phyloP scores from a whole-genome alignment of 2,329 filamentous ascomycete species.

The Fusarium paranaense region DNA sequence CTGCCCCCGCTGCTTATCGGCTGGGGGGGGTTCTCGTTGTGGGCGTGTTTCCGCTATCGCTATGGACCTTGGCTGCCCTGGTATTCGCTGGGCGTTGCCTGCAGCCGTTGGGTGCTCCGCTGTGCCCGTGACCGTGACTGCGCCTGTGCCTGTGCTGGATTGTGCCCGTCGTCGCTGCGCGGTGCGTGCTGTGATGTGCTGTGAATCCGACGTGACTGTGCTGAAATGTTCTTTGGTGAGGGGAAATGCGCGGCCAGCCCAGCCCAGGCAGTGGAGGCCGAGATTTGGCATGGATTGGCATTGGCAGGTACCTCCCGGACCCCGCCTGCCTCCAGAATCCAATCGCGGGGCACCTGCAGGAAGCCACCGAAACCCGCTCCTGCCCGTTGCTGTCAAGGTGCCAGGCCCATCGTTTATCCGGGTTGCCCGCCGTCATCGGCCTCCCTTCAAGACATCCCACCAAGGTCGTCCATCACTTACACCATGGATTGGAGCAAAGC shows the following conservation, averaged over 20 bases:
- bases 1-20: neutral
- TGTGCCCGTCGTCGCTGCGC: constrained; percentile 11
- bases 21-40: neutral
- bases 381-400: neutral
- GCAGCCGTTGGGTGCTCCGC: neutral
- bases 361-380: constrained; percentile 14
- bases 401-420: constrained; percentile 34
- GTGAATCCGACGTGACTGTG: constrained; percentile 48
- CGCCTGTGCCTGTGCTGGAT: constrained; percentile 25
- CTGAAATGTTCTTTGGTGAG: constrained; percentile 58
- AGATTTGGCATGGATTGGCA: constrained; percentile 15
- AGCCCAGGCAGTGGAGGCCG: constrained; percentile 10
- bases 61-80: neutral
- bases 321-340: constrained; percentile 7
- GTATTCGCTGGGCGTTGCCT: neutral
- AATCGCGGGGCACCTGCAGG: constrained; percentile 9
- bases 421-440: constrained; percentile 27
- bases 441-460: neutral
- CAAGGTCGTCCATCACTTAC: neutral
- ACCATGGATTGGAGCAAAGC: neutral
- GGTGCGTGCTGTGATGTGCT: constrained; percentile 39
- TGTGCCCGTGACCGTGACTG: neutral
- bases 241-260: constrained; percentile 48
- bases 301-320: constrained; percentile 1
- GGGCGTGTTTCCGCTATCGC: neutral